Base-by-base conservation (phyloP, 192 early-diverging fungal genomes). In the Backusella tuberculispora region DNA sequence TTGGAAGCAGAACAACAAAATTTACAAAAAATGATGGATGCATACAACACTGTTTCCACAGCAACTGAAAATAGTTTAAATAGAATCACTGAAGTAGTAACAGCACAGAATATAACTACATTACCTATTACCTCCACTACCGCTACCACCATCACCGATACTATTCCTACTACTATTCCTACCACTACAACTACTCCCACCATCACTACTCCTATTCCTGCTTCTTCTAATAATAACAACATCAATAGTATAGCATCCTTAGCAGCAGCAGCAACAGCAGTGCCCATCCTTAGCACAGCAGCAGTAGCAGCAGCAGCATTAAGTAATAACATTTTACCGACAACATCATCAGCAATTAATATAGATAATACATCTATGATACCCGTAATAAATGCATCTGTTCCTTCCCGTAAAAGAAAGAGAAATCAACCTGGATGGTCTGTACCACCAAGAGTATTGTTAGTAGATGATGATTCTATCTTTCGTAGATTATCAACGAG, bases 381-480 rank as follows among this genome's bases (percentile, higher is more conserved):
- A 53, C 15, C 65, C 66, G 15, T 38, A 17, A 34, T 63, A 56
- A 34, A 41, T 43, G 38, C 74, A 38, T 13, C 66, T 21, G 10
- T 43, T 6, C n/a, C 68, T 10, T 40, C 44, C 15, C 63, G 29
- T n/a, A 72, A 43, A 44, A 63, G 40, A 72, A 53, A 56, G 14
- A 38, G 41, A 38, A 72, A 24, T 6, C 48, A 60, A 24, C 71
- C 34, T 41, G 50, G 73, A 76, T 70, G 78, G 85, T 47, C 85
- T 75, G 41, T 71, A 74, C 85, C 88, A 19, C 88, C 90, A 15
- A 82, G 83, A 64, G 87, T 89, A 13, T 72, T 93, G 40, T 60
- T 93, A 12, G 85, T 93, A 1, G 92, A 93, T 48, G 92, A 93
- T 60, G 92, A 93, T 74, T 86, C 88, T 37, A 80, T 85, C 5